Base-by-base conservation (phyloP, 805 yeast genomes). In the Cyberlindnera xylosilytica region DNA sequence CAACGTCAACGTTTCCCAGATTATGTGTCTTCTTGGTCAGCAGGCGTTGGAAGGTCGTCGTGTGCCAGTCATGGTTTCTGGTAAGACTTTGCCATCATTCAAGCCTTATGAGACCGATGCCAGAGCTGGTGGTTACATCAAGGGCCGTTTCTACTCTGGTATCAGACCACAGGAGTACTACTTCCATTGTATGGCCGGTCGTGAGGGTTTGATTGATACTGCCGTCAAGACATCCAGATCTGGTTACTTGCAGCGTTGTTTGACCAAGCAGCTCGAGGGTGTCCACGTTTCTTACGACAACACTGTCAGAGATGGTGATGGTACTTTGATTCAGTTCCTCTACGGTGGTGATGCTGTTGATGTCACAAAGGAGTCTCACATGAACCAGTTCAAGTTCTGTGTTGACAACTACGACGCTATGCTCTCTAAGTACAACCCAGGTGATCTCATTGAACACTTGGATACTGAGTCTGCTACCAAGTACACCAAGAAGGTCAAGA, bases 181-280 rank as follows among this genome's bases (percentile, higher is more conserved):
- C 64, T 93, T 95, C 93, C 99, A 93, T 71, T 93, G 98, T 74
- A 93, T 93, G 99, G 99, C 99, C 42, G 99, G 99, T 69, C 85
- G 99, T 74, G 99, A 93, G 74, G 99, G 99, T 72, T 79, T 93
- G 61, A 93, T 93, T 70, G 99, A 93, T 76, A 93, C 99, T 46
- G 99, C 99, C 38, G 99, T 93, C 51, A 93, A 93, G 70, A 93
- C 99, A 9, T 87, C 97, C 17, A 83, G 97, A 69, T 90, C 98
- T 46, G 99, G 99, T 62, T 93, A 93, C 69, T 76, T 93, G 65
- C 99, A 93, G 71, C 83, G 99, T 71, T 95, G 99, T 78, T 77
- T 93, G 68, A 93, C 96, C 46, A 93, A 93, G 68, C 99, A 93
- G 70, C 74, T 93, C 51, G 99, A 93, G 67, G 99, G 99, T 72